Evolutionary conservation across 2,329 filamentous ascomycete species (phyloP), one percentile per base, ranked within the genome.

Genomic region (Elsinoe batatas): DNA sequence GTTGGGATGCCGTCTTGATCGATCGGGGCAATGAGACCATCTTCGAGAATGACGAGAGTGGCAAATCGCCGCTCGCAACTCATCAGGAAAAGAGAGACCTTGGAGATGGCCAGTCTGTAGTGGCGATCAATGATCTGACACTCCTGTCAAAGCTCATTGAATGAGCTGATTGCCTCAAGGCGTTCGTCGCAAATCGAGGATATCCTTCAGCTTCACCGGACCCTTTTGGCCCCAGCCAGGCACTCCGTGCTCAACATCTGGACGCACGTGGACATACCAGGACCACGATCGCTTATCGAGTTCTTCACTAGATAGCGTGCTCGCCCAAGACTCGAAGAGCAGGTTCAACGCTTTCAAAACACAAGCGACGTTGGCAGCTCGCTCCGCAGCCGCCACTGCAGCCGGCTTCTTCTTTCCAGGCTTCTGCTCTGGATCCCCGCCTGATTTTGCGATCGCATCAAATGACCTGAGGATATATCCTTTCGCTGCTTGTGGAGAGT

Each of bases 181-280:
- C 26, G 55, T 73, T 53, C 78, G 73, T 57, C 79, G 75, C 59
- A 88, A 64, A 7, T 76, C 76, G 60, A 91, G 67, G 38, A 95
- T 87, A 61, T 82, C 81, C 12, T 72, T 72, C 35, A 94, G 67
- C 61, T 76, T 82, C 26, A 95, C 74, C 54, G 75, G 72, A 1
- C 86, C 88, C 68, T 91, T 93, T 11, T 85, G 86, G 26, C 89
- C 89, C 89, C 89, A 95, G 1, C 90, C 89, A 17, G 82, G 80
- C 47, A 81, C 80, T 0, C 89, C 90, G 56, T 76, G 71, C 57
- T 87, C 82, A 2, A 95, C 85, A 17, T 88, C 83, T 0, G 89
- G 89, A 59, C 90, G 76, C 17, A 91, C 81, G 18, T 79, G 77
- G 1, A 85, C 75, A 69, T 95, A 95, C 89, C 89, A 95, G 10